phyloP scores from a whole-genome alignment of 345 rosid species.

The Alliaria petiolata region DNA sequence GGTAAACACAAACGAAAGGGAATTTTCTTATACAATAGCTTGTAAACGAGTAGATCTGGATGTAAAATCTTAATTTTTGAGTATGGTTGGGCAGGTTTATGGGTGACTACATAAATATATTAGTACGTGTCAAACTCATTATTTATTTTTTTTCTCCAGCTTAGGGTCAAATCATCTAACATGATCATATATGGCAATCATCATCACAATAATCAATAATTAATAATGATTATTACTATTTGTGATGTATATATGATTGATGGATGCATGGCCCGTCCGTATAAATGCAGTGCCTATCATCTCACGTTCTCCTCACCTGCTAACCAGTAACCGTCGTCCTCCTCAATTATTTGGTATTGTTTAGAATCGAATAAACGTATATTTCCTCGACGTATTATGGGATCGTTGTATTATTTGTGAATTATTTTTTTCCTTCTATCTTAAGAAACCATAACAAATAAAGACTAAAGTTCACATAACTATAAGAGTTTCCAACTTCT shows the following conservation, averaged over 20 bases:
- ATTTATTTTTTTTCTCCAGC: neutral
- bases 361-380: neutral
- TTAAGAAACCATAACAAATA: neutral
- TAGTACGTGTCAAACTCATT: neutral
- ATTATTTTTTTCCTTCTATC: neutral
- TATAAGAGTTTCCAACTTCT: slow-evolving; percentile 14
- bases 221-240: neutral
- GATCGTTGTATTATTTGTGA: neutral
- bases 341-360: slow-evolving; percentile 4
- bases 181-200: neutral
- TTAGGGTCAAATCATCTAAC: neutral
- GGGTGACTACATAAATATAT: neutral
- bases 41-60: no score
- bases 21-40: no score
- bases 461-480: neutral
- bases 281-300: slow-evolving; percentile 21
- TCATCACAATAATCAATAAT: neutral
- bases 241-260: neutral
- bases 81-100: slow-evolving; percentile 19
- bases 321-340: slow-evolving; percentile 23
- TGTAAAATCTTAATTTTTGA: neutral
- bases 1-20: neutral
- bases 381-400: neutral
- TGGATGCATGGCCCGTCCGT: slow-evolving; percentile 5
- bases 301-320: slow-evolving; percentile 7